Evolutionary conservation across 768 basidiomycete genomes (phyloP).

Genomic region (Russula griseocarnosa): DNA sequence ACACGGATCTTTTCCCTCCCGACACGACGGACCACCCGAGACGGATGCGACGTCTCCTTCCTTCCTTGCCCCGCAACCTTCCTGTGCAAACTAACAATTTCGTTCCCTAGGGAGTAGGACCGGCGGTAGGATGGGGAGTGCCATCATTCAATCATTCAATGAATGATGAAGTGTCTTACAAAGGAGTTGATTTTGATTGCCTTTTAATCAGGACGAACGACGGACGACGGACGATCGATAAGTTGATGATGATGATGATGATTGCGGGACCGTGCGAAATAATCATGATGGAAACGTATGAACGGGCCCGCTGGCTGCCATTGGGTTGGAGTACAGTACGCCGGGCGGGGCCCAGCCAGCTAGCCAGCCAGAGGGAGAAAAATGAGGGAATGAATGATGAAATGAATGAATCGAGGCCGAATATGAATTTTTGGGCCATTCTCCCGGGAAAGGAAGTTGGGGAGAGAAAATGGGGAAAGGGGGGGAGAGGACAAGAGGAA

Average conservation of each 20-base stretch:
- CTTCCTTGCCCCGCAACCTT: not conserved
- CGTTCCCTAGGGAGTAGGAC: not conserved
- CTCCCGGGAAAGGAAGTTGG: not conserved
- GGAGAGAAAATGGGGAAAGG: not conserved
- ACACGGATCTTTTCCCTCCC: not conserved
- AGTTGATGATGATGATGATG: no score
- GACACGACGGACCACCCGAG: not conserved
- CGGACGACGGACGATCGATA: no score
- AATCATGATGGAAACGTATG: no score
- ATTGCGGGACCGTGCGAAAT: no score
- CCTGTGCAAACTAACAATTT: not conserved
- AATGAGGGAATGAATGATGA: not conserved
- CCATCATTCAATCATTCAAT: not conserved
- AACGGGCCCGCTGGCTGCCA: no score
- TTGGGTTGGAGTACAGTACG: no score
- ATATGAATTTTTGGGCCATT: slow-evolving; percentile 10
- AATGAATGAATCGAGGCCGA: not conserved
- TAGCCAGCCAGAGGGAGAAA: not conserved
- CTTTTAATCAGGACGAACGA: no score
- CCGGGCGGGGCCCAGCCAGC: no score
- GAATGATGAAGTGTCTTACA: not conserved
- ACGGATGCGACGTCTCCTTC: not conserved
- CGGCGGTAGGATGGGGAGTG: no score
- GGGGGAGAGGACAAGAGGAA: not conserved
- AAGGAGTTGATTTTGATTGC: no score